Base-by-base conservation (phyloP, 179 eudicot genomes). In the Vitellaria paradoxa region DNA sequence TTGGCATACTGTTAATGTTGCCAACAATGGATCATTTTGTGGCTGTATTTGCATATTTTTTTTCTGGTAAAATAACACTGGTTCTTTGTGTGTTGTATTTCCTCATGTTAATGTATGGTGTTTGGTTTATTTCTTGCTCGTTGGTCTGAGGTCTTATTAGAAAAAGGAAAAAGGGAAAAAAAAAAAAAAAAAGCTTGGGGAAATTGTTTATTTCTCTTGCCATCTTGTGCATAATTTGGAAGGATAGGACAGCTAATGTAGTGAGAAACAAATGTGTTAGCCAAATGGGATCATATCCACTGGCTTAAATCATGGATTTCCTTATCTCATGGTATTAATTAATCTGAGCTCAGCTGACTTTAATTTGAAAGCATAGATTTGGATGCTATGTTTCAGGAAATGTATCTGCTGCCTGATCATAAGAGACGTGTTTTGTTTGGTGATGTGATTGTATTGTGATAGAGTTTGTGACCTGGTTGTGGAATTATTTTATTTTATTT, bases 381-480 rank as follows among this genome's bases (percentile, higher is more conserved):
- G 65, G 66, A 73, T 57, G 66, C 57, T 73, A 73, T 73, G 56
- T 46, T 40, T 6, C 37, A 30, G 10, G 15, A 18, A 26, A 17
- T 45, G 20, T 11, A 57, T 74, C 26, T 20, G 21, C 53, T 45
- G 8, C n/a, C n/a, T 74, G 12, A 60, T 60, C 7, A 0, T 37
- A 6, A 10, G 76, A 73, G n/a, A 61, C 6, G 21, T 20, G 15
- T 62, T 57, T 73, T 30, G 37, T 0, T 0, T 42, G 40, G 37
- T 59, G 8, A 20, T 9, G 65, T 17, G 9, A 37, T 24, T 40
- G 14, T 20, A 40, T 42, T 6, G 53, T 45, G 55, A 74, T 47
- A 42, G 62, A 23, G 11, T 74, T 74, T 40, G 7, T 60, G 77
- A 61, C 56, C 61, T 61, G 65, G 37, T 47, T 42, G 10, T 47